These are phyloP conservation scores for Takashimella tepidaria DNA, from an alignment of 1,284 basidiomycete genomes.

Conservation along the genomic window DNA sequence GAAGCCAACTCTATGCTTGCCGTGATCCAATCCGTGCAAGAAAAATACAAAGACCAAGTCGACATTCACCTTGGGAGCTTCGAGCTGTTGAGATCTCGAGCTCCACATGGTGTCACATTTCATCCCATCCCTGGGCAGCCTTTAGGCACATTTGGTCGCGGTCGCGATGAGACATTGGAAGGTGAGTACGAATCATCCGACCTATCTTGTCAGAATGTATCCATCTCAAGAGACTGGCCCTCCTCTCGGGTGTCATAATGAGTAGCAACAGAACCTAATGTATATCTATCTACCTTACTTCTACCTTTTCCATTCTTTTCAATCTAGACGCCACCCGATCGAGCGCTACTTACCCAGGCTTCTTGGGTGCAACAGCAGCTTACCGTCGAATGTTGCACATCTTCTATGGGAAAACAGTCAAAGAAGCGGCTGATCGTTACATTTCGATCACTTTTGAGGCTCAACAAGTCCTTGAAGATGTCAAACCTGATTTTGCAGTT, in stretches of 20 bases:
- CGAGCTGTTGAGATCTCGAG: constrained; percentile 5
- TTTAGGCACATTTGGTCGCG: no score
- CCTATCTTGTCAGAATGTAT: no score
- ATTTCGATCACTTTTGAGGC: not conserved
- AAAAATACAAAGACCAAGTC: constrained; percentile 8
- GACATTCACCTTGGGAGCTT: constrained; percentile 19
- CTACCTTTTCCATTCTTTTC: no score
- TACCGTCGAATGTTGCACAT: not conserved
- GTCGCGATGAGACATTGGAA: no score
- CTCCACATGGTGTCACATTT: constrained; percentile 11
- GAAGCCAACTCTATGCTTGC: constrained; percentile 20
- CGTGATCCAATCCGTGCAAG: constrained; percentile 12
- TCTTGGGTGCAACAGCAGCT: not conserved
- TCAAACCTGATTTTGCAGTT: not conserved
- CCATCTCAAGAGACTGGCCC: no score
- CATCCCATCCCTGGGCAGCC: constrained; percentile 11
- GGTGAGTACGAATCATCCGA: no score
- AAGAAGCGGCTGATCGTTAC: not conserved
- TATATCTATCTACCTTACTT: no score
- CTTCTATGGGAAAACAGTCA: not conserved
- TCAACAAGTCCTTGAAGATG: not conserved
- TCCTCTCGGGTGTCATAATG: no score
- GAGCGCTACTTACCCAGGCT: not conserved
- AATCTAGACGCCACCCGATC: no score
- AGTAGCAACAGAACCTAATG: no score